A percentile compares a stretch with the other conserved stretches of the same genome.
These are phyloP conservation scores for Stephanodiscus minutulus DNA, from an alignment of 108 stramenopile genomes.

Conservation along the genomic window DNA sequence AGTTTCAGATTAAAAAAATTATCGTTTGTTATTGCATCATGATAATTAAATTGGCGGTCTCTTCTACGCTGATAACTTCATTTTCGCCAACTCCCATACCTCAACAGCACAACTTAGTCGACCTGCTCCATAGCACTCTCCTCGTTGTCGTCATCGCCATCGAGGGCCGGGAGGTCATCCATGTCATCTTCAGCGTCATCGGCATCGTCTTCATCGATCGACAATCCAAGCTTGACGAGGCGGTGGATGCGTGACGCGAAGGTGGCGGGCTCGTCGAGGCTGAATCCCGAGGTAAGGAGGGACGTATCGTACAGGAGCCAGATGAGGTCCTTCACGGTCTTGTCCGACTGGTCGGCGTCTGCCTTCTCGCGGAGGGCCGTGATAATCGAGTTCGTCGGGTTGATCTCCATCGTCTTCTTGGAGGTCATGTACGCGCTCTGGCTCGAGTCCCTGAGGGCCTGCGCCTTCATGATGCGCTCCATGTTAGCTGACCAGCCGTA, in stretches of 20 bases:
- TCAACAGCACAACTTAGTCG: too few species aligned
- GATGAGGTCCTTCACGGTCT: slow-evolving; percentile 99
- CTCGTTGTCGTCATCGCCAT: slow-evolving; percentile 88
- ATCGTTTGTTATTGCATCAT: too few species aligned
- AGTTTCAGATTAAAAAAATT: too few species aligned
- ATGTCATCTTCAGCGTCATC: slow-evolving; percentile 86
- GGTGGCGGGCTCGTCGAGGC: slow-evolving; percentile 98
- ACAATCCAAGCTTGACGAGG: slow-evolving; percentile 98
- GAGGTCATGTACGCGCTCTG: slow-evolving; percentile 98
- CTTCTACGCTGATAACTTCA: too few species aligned
- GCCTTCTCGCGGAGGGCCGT: slow-evolving; percentile 98
- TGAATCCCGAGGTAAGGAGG: slow-evolving; percentile 98
- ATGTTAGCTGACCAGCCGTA: slow-evolving; percentile 99
- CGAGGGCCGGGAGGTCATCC: slow-evolving; percentile 95
- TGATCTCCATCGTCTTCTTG: slow-evolving; percentile 99
- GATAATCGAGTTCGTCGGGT: slow-evolving; percentile 99
- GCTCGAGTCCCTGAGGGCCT: slow-evolving; percentile 98
- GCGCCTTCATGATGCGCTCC: slow-evolving; percentile 99
- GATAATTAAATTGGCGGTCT: too few species aligned
- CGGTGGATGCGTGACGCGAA: slow-evolving; percentile 99
- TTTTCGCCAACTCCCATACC: too few species aligned
- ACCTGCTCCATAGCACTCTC: slow-evolving; percentile 99
- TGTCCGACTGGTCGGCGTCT: slow-evolving; percentile 97
- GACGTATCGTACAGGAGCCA: slow-evolving; percentile 99
- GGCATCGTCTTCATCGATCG: slow-evolving; percentile 97